Evolutionary conservation across 192 early-diverging fungal species (phyloP).

Genomic region (Backusella westeae): DNA sequence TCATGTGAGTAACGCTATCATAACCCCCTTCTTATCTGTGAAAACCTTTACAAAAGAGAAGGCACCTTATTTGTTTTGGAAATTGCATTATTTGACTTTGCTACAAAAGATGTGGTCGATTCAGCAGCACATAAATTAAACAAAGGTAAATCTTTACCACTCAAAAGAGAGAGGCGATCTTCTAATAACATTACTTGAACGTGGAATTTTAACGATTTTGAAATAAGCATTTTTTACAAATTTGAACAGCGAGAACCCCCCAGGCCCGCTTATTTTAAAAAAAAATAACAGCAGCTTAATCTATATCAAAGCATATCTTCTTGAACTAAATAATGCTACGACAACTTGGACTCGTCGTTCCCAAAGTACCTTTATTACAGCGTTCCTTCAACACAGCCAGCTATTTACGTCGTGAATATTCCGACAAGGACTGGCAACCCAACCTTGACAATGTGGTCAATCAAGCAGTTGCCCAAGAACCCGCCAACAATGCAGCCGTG

Average conservation of each 20-base stretch:
- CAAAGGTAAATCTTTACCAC: too few species aligned
- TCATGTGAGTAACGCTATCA: background rate
- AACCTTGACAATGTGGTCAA: constrained; percentile 4
- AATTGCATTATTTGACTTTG: too few species aligned
- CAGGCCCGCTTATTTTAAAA: too few species aligned
- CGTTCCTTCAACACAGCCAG: background rate
- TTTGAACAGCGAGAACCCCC: background rate
- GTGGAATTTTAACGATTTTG: background rate
- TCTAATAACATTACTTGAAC: background rate
- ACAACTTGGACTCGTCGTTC: background rate
- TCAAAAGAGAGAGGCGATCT: background rate
- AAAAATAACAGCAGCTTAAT: background rate
- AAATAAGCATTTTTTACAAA: background rate
- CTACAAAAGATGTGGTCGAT: too few species aligned
- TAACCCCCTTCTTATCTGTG: background rate
- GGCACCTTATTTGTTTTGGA: too few species aligned
- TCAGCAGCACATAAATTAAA: too few species aligned
- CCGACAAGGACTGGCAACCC: constrained; percentile 7
- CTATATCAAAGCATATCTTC: background rate
- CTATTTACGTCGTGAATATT: background rate
- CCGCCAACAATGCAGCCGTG: background rate
- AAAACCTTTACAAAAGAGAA: too few species aligned
- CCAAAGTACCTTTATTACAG: background rate
- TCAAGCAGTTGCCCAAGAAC: constrained; percentile 1
- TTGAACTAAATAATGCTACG: background rate